Base-by-base conservation (phyloP, 2,329 filamentous ascomycete species). In the Grosmannia huntii region DNA sequence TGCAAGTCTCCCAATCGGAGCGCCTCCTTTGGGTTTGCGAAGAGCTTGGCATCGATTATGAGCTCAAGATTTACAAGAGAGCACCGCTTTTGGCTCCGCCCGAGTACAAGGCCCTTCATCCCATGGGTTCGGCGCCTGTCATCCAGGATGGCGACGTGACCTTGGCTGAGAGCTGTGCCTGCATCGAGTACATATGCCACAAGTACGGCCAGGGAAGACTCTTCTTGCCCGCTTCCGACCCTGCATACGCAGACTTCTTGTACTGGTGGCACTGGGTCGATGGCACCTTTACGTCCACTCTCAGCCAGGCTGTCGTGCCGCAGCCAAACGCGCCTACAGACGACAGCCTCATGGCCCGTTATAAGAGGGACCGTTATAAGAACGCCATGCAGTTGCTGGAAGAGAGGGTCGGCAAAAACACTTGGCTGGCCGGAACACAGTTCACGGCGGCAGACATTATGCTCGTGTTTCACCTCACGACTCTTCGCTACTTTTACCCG, bases 401-500 rank as follows among this genome's bases (percentile, higher is more conserved):
- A 46, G 67, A 75, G 2, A 70, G 78, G 12, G 66, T 87, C 3
- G 63, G 62, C 3, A 60, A 68, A 1, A 76, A 72, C 41, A 66
- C 71, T 9, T 88, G 77, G 73, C 69, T 88, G 25, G 82, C 80
- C 0, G 85, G 84, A 2, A 70, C 76, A 0, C 73, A 83, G 55
- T 81, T 88, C 59, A 86, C 81, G 0, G 81, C 74, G 1, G 85
- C 85, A 1, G 85, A 89, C 68, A 72, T 86, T 46, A 86, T 87
- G 82, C 71, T 70, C 5, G 74, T 84, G 0, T 85, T 79, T 64
- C 72, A 74, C 16, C 69, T 87, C 38, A 85, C 83, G 0, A 87
- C 82, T 2, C 76, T 82, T 74, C 72, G 84, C 19, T 71, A 73
- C 54, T 85, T 81, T 62, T 68, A 68, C 27, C 72, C 73, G 1